phyloP scores from a whole-genome alignment of 2,329 filamentous ascomycete genomes.

The Trichophaea hybrida region DNA sequence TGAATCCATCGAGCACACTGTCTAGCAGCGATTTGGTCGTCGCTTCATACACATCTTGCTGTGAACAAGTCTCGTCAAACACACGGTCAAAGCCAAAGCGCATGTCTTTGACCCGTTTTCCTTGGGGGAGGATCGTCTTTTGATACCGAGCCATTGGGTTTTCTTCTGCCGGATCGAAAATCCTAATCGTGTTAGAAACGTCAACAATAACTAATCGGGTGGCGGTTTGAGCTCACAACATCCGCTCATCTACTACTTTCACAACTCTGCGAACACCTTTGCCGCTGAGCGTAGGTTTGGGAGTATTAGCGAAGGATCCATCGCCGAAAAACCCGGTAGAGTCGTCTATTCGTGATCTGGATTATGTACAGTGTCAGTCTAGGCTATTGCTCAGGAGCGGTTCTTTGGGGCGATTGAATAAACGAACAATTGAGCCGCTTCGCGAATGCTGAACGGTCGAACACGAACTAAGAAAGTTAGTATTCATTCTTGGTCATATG shows the following conservation, averaged over 20 bases:
- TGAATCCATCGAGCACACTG: constrained; percentile 92
- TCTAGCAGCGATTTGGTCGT: constrained; percentile 84
- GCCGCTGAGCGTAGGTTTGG: constrained; percentile 68
- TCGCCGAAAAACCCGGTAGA: constrained; percentile 88
- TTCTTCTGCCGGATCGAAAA: constrained; percentile 95
- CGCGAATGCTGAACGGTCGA: constrained; percentile 66
- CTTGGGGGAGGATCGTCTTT: constrained; percentile 59
- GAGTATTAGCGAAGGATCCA: constrained; percentile 77
- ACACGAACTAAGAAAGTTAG: constrained; percentile 43
- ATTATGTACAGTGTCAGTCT: constrained; percentile 5
- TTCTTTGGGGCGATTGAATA: background rate
- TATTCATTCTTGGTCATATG: background rate
- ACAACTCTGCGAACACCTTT: constrained; percentile 83
- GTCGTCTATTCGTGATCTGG: constrained; percentile 57
- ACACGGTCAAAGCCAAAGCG: constrained; percentile 94
- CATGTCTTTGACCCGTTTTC: constrained; percentile 92
- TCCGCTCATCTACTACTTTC: constrained; percentile 91
- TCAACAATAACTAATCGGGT: background rate
- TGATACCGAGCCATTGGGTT: constrained; percentile 78
- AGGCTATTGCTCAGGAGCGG: background rate
- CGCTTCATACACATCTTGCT: constrained; percentile 86
- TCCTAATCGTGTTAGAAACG: constrained; percentile 39
- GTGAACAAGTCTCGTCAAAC: constrained; percentile 87
- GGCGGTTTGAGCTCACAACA: constrained; percentile 52
- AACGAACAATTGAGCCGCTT: constrained; percentile 74